Evolutionary conservation across 805 yeast species (phyloP), one percentile per base, ranked within the genome.

Genomic region (Candida nitratophila): DNA sequence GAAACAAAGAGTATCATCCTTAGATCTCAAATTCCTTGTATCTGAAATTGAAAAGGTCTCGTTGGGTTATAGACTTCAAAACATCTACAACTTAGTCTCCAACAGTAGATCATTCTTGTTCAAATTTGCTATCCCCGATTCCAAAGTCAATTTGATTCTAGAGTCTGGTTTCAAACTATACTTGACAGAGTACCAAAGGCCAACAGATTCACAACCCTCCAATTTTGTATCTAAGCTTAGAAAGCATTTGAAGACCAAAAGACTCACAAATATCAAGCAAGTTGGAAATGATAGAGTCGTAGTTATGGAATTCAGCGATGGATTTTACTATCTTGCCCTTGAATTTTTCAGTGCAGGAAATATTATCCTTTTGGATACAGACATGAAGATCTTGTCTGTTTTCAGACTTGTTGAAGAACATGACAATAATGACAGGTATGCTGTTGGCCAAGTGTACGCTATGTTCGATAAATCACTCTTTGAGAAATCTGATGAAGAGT

Each of bases 301-400:
- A 37, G 95, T 89, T 0, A 62, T 91, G 38, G 80, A 86, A 47
- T 91, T 91, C 64, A 80, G 90, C 38, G 96, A 87, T 54, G 96
- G 96, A 2, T 55, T 77, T 42, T 80, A 66, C 56, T 83, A 85
- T 53, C 66, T 91, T 50, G 96, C 87, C 0, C 63, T 91, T 43
- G 99, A 91, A 62, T 91, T 91, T 56, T 91, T 90, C 67, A 86
- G 96, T 58, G 96, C 96, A 3, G 99, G 99, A 24, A 91, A 91
- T 58, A 77, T 91, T 44, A 68, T 91, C 17, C 69, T 91, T 19
- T 69, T 91, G 48, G 95, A 91, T 60, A 73, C 77, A 26, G 74
- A 81, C 19, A 62, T 70, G 47, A 80, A 76, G 53, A 88, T 90
- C 41, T 53, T 89, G 54, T 70, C 91, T 0, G 65, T 89, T 26